phyloP scores from a whole-genome alignment of 2,329 filamentous ascomycete genomes.

The Zasmidium angulare region DNA sequence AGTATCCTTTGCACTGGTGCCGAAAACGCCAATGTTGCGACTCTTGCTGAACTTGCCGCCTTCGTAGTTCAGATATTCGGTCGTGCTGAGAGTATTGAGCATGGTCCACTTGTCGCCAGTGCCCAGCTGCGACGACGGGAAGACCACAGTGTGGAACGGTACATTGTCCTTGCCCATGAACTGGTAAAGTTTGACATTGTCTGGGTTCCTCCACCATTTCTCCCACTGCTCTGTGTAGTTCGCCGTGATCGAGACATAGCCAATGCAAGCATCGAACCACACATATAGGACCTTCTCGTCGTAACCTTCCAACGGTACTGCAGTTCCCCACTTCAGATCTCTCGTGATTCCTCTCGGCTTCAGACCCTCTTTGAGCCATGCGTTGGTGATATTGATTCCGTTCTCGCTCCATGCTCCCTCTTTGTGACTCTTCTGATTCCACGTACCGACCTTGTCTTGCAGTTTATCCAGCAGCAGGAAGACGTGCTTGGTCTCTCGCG shows the following conservation, averaged over 20 bases:
- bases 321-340: conserved; percentile 86
- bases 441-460: conserved; percentile 72
- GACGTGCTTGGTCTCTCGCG: conserved; percentile 82
- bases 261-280: conserved; percentile 90
- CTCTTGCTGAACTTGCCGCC: conserved; percentile 92
- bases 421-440: conserved; percentile 71
- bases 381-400: conserved; percentile 72
- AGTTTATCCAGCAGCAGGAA: conserved; percentile 85
- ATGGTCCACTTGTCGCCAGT: conserved; percentile 85
- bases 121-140: conserved; percentile 82
- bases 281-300: conserved; percentile 86
- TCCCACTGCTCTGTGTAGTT: conserved; percentile 89
- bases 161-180: conserved; percentile 95
- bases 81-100: conserved; percentile 83
- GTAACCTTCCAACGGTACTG: conserved; percentile 60
- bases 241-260: conserved; percentile 92
- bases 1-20: conserved; percentile 83
- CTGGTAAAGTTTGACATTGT: conserved; percentile 85
- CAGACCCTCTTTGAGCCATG: conserved; percentile 80
- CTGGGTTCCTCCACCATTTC: conserved; percentile 89
- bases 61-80: conserved; percentile 87
- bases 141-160: conserved; percentile 86
- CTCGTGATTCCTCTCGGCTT: conserved; percentile 86
- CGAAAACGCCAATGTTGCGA: conserved; percentile 85
- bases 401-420: conserved; percentile 77